Evolutionary conservation across 108 stramenopile species (phyloP).

Genomic region (Conticribra weissflogii): DNA sequence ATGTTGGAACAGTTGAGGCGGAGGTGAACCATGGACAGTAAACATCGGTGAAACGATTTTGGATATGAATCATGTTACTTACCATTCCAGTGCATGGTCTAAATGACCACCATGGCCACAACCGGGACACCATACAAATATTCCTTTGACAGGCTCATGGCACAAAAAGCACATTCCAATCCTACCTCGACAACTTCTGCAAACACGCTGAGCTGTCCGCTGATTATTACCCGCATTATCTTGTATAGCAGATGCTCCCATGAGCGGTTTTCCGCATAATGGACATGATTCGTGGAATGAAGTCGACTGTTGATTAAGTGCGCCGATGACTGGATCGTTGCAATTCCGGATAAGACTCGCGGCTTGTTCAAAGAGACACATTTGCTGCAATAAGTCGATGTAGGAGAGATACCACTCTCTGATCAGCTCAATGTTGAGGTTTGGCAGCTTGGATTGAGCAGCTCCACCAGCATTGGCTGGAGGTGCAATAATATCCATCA

Average conservation of each 20-base stretch:
- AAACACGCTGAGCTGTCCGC: constrained; percentile 47
- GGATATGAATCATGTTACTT: neutral
- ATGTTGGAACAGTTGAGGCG: too few species aligned
- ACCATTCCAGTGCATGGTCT: neutral
- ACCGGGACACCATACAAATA: constrained; percentile 91
- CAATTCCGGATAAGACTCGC: constrained; percentile 72
- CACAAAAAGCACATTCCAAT: constrained; percentile 85
- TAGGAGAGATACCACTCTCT: constrained; percentile 90
- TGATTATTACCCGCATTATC: constrained; percentile 14
- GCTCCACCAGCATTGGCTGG: constrained; percentile 36
- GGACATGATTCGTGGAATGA: constrained; percentile 72
- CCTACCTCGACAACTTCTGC: constrained; percentile 72
- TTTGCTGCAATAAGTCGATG: constrained; percentile 82
- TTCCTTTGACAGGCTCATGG: constrained; percentile 79
- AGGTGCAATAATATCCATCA: constrained; percentile 71
- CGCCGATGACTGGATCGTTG: constrained; percentile 70
- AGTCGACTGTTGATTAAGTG: constrained; percentile 85
- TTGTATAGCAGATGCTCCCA: constrained; percentile 15
- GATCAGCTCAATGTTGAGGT: constrained; percentile 60
- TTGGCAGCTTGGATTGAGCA: constrained; percentile 56
- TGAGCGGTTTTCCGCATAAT: constrained; percentile 71
- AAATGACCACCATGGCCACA: constrained; percentile 59
- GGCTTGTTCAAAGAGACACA: constrained; percentile 83
- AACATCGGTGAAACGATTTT: neutral
- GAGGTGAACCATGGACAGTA: too few species aligned